A percentile compares a stretch with the other conserved stretches of the same genome.
These are phyloP conservation scores for Pseudogymnoascus sp. DNA, from an alignment of 2,329 filamentous ascomycete genomes.

Conservation along the genomic window DNA sequence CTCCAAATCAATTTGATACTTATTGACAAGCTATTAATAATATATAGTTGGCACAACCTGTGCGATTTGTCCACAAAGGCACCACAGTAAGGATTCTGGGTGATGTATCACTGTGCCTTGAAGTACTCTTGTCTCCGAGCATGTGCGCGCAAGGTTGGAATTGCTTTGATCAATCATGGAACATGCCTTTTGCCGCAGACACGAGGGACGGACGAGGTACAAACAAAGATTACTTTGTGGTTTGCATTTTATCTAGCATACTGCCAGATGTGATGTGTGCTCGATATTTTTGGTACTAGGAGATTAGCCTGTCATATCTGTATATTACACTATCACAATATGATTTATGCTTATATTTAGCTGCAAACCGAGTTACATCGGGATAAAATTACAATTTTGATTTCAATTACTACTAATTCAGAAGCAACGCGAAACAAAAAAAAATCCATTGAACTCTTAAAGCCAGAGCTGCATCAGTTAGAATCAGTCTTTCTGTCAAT, in stretches of 20 bases:
- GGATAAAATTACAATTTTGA: not conserved
- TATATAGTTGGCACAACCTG: not conserved
- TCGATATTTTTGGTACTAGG: not conserved
- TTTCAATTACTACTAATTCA: not conserved
- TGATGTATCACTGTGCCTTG: not conserved
- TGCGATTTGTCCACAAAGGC: not conserved
- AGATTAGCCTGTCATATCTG: not conserved
- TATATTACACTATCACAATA: not conserved
- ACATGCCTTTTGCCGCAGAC: too few species aligned
- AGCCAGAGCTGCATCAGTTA: not conserved
- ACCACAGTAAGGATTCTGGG: not conserved
- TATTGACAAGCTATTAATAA: not conserved
- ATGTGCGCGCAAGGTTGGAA: too few species aligned
- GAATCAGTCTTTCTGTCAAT: conserved; percentile 2
- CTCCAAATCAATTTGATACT: not conserved
- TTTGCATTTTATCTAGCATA: not conserved
- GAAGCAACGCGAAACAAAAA: conserved; percentile 5
- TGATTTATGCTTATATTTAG: conserved; percentile 6
- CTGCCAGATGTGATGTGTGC: not conserved
- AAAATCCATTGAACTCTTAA: not conserved
- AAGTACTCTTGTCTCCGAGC: not conserved
- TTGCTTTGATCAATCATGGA: too few species aligned
- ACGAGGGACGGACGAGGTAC: not conserved
- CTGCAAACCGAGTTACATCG: not conserved
- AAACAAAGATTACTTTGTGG: not conserved